A percentile compares a stretch with the other conserved stretches of the same genome.
These are phyloP conservation scores for Ophiosphaerella narmari DNA, from an alignment of 2,329 filamentous ascomycete species.

Conservation along the genomic window DNA sequence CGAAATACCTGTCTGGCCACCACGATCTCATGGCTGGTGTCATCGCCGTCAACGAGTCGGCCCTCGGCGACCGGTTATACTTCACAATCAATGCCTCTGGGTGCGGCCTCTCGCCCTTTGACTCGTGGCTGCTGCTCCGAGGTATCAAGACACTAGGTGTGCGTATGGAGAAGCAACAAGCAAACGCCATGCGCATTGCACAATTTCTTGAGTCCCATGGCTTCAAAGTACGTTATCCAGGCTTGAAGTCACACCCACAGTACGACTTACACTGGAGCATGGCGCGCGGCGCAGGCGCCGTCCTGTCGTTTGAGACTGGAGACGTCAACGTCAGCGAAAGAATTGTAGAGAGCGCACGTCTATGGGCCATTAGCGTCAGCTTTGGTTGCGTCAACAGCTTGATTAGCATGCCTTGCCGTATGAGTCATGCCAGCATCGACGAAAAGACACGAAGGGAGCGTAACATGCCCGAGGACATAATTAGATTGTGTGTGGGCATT, in stretches of 20 bases:
- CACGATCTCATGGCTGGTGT: slow-evolving; percentile 99
- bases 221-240: slow-evolving; percentile 94
- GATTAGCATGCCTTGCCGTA: slow-evolving; percentile 99
- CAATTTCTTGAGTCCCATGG: slow-evolving; percentile 89
- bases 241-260: slow-evolving; percentile 91
- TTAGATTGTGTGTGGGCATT: slow-evolving; percentile 93
- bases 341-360: slow-evolving; percentile 87
- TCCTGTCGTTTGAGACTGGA: slow-evolving; percentile 94
- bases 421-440: slow-evolving; percentile 99
- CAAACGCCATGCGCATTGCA: slow-evolving; percentile 87
- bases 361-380: slow-evolving; percentile 95
- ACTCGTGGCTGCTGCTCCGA: slow-evolving; percentile 92
- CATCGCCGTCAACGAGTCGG: slow-evolving; percentile 82
- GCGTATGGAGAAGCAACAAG: slow-evolving; percentile 97
- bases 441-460: slow-evolving; percentile 74
- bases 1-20: slow-evolving; percentile 96
- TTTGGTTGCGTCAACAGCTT: slow-evolving; percentile 98
- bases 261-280: slow-evolving; percentile 96
- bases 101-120: slow-evolving; percentile 91
- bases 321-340: slow-evolving; percentile 81
- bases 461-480: slow-evolving; percentile 95
- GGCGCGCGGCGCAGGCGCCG: slow-evolving; percentile 90
- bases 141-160: slow-evolving; percentile 96
- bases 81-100: slow-evolving; percentile 98
- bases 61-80: slow-evolving; percentile 85